Conservation (phyloP, 1,139 yeast species). For the Yamadazyma taylorii region DNA sequence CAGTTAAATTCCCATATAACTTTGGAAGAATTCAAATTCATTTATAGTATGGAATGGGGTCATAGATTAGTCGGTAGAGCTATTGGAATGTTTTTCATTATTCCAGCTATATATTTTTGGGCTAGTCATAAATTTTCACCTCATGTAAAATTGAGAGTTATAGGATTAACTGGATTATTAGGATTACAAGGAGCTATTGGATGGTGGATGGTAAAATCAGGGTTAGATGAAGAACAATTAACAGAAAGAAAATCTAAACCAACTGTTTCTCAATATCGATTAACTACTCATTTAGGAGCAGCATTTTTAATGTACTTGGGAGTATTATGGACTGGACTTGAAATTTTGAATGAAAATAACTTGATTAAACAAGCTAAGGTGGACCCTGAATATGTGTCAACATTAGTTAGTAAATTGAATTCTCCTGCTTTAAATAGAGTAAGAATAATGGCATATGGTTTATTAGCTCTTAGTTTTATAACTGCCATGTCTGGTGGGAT, state of each 20-base stretch:
- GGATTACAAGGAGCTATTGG: conserved; percentile 96
- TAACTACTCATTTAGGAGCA: conserved; percentile 92
- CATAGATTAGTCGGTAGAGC: conserved; percentile 91
- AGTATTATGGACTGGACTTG: conserved; percentile 87
- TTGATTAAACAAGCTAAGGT: conserved; percentile 46
- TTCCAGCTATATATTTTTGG: conserved; percentile 86
- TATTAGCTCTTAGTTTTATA: conserved; percentile 69
- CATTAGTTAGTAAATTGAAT: conserved; percentile 51
- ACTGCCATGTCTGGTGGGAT: conserved; percentile 98
- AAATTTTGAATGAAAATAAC: conserved; percentile 73
- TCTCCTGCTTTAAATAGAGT: conserved; percentile 57
- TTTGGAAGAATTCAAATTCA: conserved; percentile 90
- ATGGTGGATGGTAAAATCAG: conserved; percentile 99
- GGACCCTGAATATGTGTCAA: conserved; percentile 55
- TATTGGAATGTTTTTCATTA: conserved; percentile 77
- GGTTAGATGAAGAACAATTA: conserved; percentile 79
- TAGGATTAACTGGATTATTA: conserved; percentile 71
- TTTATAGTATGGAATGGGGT: conserved; percentile 97
- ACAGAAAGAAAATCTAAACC: conserved; percentile 85
- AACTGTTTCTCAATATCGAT: conserved; percentile 92
- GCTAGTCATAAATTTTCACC: conserved; percentile 63
- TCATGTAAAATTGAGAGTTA: conserved; percentile 64
- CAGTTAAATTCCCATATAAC: conserved; percentile 87
- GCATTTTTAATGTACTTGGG: conserved; percentile 88
- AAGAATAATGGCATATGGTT: conserved; percentile 52